A percentile compares a stretch with the other conserved stretches of the same genome.
These are phyloP conservation scores for Rhizophora apiculata DNA, from an alignment of 345 rosid species.

Conservation along the genomic window DNA sequence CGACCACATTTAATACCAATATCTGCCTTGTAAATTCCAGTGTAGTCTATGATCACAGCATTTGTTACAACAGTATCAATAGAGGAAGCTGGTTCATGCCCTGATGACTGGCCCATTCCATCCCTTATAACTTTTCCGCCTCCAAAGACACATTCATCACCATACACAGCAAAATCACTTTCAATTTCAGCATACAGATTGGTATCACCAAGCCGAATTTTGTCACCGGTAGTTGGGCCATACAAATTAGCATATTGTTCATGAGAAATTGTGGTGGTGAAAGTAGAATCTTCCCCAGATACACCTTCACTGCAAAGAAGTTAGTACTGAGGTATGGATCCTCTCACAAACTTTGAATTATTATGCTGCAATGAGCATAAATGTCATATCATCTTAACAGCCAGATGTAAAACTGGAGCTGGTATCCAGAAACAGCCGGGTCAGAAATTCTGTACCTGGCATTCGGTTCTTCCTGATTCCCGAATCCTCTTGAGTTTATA, in stretches of 20 bases:
- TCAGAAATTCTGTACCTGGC: constrained; percentile 53
- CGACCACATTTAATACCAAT: constrained; percentile 72
- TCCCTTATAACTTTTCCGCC: constrained; percentile 98
- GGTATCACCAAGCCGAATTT: constrained; percentile 80
- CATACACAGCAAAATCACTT: constrained; percentile 67
- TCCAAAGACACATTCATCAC: constrained; percentile 97
- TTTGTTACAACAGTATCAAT: constrained; percentile 85
- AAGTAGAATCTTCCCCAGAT: constrained; percentile 51
- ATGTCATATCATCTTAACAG: constrained; percentile 6
- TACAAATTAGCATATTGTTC: constrained; percentile 87
- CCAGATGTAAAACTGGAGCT: constrained; percentile 6
- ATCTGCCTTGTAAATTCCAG: constrained; percentile 87
- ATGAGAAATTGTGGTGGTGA: constrained; percentile 45
- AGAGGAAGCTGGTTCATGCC: constrained; percentile 40
- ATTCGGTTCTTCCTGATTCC: constrained; percentile 53
- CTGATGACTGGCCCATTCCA: constrained; percentile 90
- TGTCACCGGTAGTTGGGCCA: constrained; percentile 96
- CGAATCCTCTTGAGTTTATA: constrained; percentile 39
- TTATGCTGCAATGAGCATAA: constrained; percentile 7
- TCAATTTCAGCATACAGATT: constrained; percentile 86
- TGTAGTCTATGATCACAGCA: constrained; percentile 77
- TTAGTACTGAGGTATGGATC: constrained; percentile 14
- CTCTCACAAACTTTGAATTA: constrained; percentile 1
- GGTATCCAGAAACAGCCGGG: constrained; percentile 16
- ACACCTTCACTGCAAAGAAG: constrained; percentile 66